Percentiles rank a stretch among this genome's conserved stretches.
Conservation (phyloP, 495 filamentous ascomycete species). For the Staphylotrichum longicolle region DNA sequence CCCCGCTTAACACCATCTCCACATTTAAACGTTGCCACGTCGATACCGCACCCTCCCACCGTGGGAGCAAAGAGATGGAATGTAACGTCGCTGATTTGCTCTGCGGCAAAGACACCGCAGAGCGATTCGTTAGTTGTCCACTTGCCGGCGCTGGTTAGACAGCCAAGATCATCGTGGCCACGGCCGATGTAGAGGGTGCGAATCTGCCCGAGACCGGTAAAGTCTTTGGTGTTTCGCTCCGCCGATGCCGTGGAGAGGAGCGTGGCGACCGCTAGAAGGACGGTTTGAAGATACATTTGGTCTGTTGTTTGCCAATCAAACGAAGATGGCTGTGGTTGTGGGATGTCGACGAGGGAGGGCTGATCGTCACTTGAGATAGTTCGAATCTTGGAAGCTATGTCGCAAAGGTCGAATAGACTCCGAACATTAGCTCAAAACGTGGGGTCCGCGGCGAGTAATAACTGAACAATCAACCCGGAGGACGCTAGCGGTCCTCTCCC, state of each 20-base stretch:
- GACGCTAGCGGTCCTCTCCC: neutral
- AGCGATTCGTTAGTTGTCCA: conserved; percentile 21
- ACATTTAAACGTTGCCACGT: conserved; percentile 8
- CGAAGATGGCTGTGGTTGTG: too few relatives aligned
- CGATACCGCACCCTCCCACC: conserved; percentile 11
- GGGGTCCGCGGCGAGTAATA: too few relatives aligned
- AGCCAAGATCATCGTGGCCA: conserved; percentile 19
- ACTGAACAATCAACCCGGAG: too few relatives aligned
- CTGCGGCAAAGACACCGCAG: conserved; percentile 16
- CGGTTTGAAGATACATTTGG: neutral
- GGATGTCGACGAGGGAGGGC: too few relatives aligned
- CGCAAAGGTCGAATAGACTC: too few relatives aligned
- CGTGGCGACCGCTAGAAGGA: neutral
- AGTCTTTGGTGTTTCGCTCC: neutral
- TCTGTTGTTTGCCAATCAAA: neutral
- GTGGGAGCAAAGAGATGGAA: neutral
- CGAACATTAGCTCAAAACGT: too few relatives aligned
- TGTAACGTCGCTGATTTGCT: neutral
- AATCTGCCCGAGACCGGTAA: conserved; percentile 18
- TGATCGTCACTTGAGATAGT: too few relatives aligned
- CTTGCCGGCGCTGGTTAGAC: conserved; percentile 17
- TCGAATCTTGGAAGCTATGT: too few relatives aligned
- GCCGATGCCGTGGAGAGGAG: neutral
- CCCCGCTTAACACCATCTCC: neutral
- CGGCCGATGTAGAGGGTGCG: conserved; percentile 18